These are phyloP conservation scores for Gentiana dahurica DNA, from an alignment of 257 asterid species.

Conservation along the genomic window DNA sequence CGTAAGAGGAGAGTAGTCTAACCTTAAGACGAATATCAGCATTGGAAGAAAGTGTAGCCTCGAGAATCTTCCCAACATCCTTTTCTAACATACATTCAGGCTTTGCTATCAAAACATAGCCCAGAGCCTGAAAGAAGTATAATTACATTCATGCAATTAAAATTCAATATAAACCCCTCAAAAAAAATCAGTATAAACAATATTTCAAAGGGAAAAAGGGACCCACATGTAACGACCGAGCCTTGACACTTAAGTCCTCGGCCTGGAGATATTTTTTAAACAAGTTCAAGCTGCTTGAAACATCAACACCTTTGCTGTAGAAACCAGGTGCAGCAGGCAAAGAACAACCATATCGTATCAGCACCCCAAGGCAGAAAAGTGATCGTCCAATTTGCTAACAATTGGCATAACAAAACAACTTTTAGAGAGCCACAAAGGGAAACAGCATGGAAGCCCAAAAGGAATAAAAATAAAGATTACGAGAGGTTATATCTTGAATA, in stretches of 20 bases:
- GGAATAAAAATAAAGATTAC: too few species aligned
- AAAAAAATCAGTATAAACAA: conserved; percentile 6
- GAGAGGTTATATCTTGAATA: too few species aligned
- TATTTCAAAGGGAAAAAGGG: conserved; percentile 9
- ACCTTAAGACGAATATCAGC: conserved; percentile 82
- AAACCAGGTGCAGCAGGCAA: conserved; percentile 44
- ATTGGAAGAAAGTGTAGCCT: conserved; percentile 51
- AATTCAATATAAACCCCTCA: neutral
- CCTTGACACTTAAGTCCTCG: conserved; percentile 76
- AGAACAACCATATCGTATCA: conserved; percentile 83
- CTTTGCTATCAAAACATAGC: conserved; percentile 78
- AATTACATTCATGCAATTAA: conserved; percentile 1
- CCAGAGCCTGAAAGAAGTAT: conserved; percentile 65
- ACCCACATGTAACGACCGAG: conserved; percentile 80
- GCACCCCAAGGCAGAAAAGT: conserved; percentile 95
- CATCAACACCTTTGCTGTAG: conserved; percentile 47
- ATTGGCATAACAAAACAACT: conserved; percentile 5
- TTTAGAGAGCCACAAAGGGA: too few species aligned
- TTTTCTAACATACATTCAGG: conserved; percentile 90
- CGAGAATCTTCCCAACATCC: conserved; percentile 66
- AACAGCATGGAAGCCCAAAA: too few species aligned
- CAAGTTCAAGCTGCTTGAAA: conserved; percentile 50
- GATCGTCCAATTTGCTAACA: conserved; percentile 94
- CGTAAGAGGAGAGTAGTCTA: conserved; percentile 6
- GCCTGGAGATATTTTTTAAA: conserved; percentile 86